These are phyloP conservation scores for Stagonosporopsis cucurbitacearum DNA, from an alignment of 2,329 filamentous ascomycete species.

Conservation along the genomic window DNA sequence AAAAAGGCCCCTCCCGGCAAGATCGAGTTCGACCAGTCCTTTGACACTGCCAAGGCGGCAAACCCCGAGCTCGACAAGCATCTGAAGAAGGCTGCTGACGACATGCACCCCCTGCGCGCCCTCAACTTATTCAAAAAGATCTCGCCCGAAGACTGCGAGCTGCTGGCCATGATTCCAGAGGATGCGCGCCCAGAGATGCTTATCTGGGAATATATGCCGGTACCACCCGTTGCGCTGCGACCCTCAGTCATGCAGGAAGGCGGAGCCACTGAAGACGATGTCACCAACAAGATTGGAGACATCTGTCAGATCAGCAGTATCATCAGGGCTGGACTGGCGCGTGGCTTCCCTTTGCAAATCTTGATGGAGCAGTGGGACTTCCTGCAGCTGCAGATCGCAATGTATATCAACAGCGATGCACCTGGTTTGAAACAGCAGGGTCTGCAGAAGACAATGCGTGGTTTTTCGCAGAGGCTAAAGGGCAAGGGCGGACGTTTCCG, in stretches of 20 bases:
- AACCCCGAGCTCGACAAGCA: conserved; percentile 90
- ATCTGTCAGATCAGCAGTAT: conserved; percentile 92
- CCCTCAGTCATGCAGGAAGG: conserved; percentile 93
- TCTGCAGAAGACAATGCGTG: conserved; percentile 86
- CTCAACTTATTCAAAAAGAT: conserved; percentile 92
- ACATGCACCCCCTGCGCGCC: conserved; percentile 87
- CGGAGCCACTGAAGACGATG: conserved; percentile 92
- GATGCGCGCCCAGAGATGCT: conserved; percentile 96
- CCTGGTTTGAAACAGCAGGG: conserved; percentile 90
- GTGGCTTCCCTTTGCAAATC: conserved; percentile 82
- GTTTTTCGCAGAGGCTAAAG: conserved; percentile 94
- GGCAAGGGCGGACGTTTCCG: conserved; percentile 97
- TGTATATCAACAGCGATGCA: conserved; percentile 97
- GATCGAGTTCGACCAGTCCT: conserved; percentile 83
- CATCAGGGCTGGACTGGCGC: conserved; percentile 80
- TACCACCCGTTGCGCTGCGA: conserved; percentile 90
- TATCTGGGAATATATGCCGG: conserved; percentile 94
- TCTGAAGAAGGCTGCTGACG: conserved; percentile 89
- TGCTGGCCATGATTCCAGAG: conserved; percentile 84
- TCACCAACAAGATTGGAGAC: conserved; percentile 95
- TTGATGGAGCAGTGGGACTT: conserved; percentile 99
- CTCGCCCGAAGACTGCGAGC: conserved; percentile 82
- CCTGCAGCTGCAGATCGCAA: conserved; percentile 89
- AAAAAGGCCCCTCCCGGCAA: conserved; percentile 86
- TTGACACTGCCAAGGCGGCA: conserved; percentile 76